These are phyloP conservation scores for Fusarium newnesense DNA, from an alignment of 2,329 filamentous ascomycete species.

Conservation along the genomic window DNA sequence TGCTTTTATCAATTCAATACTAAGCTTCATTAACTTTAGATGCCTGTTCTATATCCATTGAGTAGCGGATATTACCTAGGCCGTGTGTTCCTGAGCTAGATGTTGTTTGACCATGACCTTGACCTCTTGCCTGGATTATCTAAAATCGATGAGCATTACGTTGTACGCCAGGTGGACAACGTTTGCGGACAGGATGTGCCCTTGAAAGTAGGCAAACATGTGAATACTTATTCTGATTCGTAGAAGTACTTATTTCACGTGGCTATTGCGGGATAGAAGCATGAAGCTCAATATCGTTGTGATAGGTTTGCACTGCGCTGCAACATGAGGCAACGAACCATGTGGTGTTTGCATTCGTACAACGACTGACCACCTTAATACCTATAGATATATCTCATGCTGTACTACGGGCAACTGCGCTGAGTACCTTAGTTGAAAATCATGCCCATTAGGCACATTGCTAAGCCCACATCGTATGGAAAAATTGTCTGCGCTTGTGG, in stretches of 20 bases:
- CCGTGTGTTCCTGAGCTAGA: not conserved
- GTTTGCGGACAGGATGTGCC: not conserved
- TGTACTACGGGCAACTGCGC: not conserved
- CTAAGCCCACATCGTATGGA: constrained; percentile 13
- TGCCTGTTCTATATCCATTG: not conserved
- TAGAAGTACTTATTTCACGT: not conserved
- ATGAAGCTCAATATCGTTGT: not conserved
- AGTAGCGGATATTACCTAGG: not conserved
- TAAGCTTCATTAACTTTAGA: constrained; percentile 7
- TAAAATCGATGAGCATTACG: constrained; percentile 1
- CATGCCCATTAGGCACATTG: not conserved
- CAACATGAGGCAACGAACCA: constrained; percentile 14
- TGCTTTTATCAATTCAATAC: not conserved
- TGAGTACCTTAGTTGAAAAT: not conserved
- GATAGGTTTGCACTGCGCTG: not conserved
- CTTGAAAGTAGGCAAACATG: not conserved
- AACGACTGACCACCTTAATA: not conserved
- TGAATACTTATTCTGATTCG: not conserved
- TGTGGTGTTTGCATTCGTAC: not conserved
- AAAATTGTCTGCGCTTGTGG: constrained; percentile 13
- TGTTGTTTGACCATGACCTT: constrained; percentile 5
- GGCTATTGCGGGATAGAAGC: not conserved
- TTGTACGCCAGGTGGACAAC: not conserved
- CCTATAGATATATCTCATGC: not conserved
- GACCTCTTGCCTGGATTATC: not conserved